Conservation (phyloP, 805 yeast genomes). For the Saccharomyces paradoxus region DNA sequence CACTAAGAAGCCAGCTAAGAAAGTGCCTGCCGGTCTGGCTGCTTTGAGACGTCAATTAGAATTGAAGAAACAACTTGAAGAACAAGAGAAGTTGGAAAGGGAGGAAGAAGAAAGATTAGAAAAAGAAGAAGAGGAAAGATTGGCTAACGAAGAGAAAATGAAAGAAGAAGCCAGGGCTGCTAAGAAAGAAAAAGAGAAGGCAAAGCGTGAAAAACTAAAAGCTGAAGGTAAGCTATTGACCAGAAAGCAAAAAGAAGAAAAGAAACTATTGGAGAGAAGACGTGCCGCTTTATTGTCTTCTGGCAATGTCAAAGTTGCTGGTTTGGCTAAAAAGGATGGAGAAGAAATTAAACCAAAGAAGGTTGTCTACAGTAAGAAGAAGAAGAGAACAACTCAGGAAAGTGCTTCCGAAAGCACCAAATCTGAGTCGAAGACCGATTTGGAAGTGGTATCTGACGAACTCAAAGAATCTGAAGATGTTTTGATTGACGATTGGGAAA, state of each 20-base stretch:
- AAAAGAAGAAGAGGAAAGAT: slow-evolving; percentile 43
- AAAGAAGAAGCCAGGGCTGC: slow-evolving; percentile 50
- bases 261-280: slow-evolving; percentile 77
- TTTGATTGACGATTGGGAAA: slow-evolving; percentile 82
- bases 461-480: slow-evolving; percentile 39
- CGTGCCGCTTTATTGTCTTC: slow-evolving; percentile 74
- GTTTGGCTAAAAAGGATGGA: slow-evolving; percentile 39
- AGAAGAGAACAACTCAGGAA: slow-evolving; percentile 37
- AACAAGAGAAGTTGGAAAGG: slow-evolving; percentile 61
- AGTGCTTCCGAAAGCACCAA: not conserved
- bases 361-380: slow-evolving; percentile 68
- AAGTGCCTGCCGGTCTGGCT: slow-evolving; percentile 84
- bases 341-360: slow-evolving; percentile 47
- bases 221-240: slow-evolving; percentile 93
- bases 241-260: slow-evolving; percentile 92
- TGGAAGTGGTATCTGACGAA: slow-evolving; percentile 18
- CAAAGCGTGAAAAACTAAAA: slow-evolving; percentile 81
- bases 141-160: slow-evolving; percentile 36
- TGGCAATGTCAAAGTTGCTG: slow-evolving; percentile 68
- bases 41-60: slow-evolving; percentile 87
- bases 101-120: slow-evolving; percentile 61
- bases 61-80: slow-evolving; percentile 79
- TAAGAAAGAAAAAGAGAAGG: slow-evolving; percentile 82
- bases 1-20: slow-evolving; percentile 54
- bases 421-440: slow-evolving; percentile 18